These are phyloP conservation scores for Coemansia sp. DNA, from an alignment of 192 early-diverging fungal species.

Conservation along the genomic window DNA sequence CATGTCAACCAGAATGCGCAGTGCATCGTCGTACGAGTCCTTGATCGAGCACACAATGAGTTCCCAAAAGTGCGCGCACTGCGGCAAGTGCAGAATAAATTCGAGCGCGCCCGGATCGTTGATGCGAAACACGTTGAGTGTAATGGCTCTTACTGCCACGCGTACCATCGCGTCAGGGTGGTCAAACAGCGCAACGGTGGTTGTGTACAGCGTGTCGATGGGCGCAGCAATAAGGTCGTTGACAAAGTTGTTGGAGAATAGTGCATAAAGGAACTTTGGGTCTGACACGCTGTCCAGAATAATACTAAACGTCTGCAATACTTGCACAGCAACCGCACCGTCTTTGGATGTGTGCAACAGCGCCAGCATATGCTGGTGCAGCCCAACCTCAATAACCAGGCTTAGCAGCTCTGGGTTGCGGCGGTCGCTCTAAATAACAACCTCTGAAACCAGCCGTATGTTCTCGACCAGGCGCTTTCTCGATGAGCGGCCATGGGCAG, in stretches of 20 bases:
- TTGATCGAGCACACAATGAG: slow-evolving; percentile 35
- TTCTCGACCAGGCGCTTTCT: slow-evolving; percentile 38
- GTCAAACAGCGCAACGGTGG: slow-evolving; percentile 64
- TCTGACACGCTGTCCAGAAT: slow-evolving; percentile 52
- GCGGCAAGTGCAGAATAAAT: slow-evolving; percentile 31
- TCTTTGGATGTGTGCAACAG: slow-evolving; percentile 14
- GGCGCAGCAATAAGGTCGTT: slow-evolving; percentile 63
- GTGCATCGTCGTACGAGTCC: slow-evolving; percentile 38
- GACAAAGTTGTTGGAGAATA: slow-evolving; percentile 75
- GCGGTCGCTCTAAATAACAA: slow-evolving; percentile 48
- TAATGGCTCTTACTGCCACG: slow-evolving; percentile 64
- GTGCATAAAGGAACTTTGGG: slow-evolving; percentile 50
- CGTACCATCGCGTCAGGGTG: slow-evolving; percentile 73
- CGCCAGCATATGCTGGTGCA: slow-evolving; percentile 37
- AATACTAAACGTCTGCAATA: slow-evolving; percentile 55
- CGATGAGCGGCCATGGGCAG: slow-evolving; percentile 14
- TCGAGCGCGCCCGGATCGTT: slow-evolving; percentile 36
- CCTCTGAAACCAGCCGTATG: slow-evolving; percentile 40
- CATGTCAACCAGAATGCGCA: slow-evolving; percentile 49
- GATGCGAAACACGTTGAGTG: slow-evolving; percentile 61
- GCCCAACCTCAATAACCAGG: slow-evolving; percentile 28
- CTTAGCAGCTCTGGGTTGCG: slow-evolving; percentile 41
- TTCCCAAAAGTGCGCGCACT: slow-evolving; percentile 41
- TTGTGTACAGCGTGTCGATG: slow-evolving; percentile 64
- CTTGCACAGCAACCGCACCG: slow-evolving; percentile 39